Percentiles rank a stretch among this genome's conserved stretches.
Conservation (phyloP, 2,329 filamentous ascomycete genomes). For the Penicillium hordei region DNA sequence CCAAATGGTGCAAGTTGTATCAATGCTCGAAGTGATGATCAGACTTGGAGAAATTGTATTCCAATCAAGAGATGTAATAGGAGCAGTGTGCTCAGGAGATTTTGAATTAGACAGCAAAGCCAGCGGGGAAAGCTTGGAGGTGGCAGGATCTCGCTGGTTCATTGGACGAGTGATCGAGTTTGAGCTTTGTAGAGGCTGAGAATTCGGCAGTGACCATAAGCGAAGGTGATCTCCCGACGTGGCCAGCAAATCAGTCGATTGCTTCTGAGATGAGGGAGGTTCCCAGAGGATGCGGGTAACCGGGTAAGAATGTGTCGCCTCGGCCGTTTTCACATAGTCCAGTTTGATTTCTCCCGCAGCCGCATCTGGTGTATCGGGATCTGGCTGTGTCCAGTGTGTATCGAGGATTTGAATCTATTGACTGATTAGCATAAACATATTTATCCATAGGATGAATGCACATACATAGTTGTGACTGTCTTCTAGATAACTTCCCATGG, state of each 20-base stretch:
- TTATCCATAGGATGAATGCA: slow-evolving; percentile 33
- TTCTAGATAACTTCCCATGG: slow-evolving; percentile 92
- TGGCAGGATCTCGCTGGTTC: slow-evolving; percentile 61
- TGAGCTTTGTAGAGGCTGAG: slow-evolving; percentile 59
- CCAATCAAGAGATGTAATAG: slow-evolving; percentile 95
- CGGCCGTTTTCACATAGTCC: slow-evolving; percentile 89
- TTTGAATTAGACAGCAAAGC: slow-evolving; percentile 96
- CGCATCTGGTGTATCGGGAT: slow-evolving; percentile 68
- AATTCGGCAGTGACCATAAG: slow-evolving; percentile 81
- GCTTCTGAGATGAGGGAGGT: slow-evolving; percentile 89
- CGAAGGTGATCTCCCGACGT: slow-evolving; percentile 93
- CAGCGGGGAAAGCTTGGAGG: slow-evolving; percentile 83
- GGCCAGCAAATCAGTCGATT: slow-evolving; percentile 89
- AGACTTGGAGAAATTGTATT: slow-evolving; percentile 95
- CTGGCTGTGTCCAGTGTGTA: slow-evolving; percentile 71
- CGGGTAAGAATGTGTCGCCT: slow-evolving; percentile 96
- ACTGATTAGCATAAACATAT: slow-evolving; percentile 17
- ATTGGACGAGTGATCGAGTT: slow-evolving; percentile 69
- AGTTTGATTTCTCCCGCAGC: slow-evolving; percentile 63
- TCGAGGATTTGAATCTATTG: slow-evolving; percentile 93
- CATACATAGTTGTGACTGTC: slow-evolving; percentile 94
- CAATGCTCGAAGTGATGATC: slow-evolving; percentile 98
- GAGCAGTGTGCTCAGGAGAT: slow-evolving; percentile 95
- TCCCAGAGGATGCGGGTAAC: slow-evolving; percentile 96
- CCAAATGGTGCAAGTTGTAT: slow-evolving; percentile 99